Conservation (phyloP, 2,329 filamentous ascomycete genomes). For the Hypoxylon sp. region DNA sequence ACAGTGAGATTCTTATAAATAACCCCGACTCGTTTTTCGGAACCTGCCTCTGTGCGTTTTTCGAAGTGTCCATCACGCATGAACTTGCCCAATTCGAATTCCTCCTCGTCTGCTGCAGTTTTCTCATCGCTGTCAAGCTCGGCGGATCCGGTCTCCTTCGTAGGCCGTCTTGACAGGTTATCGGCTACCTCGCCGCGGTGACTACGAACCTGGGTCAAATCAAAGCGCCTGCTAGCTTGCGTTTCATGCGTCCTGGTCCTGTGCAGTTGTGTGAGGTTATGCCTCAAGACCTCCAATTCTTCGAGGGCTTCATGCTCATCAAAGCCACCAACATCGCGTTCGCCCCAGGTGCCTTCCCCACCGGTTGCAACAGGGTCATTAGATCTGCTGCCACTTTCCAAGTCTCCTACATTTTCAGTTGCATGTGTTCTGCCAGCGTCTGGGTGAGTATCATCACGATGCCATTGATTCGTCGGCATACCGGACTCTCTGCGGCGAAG, state of each 20-base stretch:
- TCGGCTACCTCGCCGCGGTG: slow-evolving; percentile 24
- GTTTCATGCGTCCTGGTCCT: slow-evolving; percentile 56
- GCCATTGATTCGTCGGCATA: slow-evolving; percentile 48
- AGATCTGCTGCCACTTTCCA: slow-evolving; percentile 31
- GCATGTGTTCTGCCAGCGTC: slow-evolving; percentile 33
- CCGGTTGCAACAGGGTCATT: slow-evolving; percentile 15
- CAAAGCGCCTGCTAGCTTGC: slow-evolving; percentile 48
- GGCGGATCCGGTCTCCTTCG: slow-evolving; percentile 51
- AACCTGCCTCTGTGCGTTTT: slow-evolving; percentile 75
- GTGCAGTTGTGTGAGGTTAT: slow-evolving; percentile 56
- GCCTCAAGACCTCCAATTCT: slow-evolving; percentile 56
- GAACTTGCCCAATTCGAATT: slow-evolving; percentile 79
- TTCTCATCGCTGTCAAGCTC: slow-evolving; percentile 55
- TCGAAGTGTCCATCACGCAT: slow-evolving; percentile 83
- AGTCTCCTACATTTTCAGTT: slow-evolving; percentile 8
- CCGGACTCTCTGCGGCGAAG: slow-evolving; percentile 55
- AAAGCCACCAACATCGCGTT: slow-evolving; percentile 56
- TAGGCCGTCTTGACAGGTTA: slow-evolving; percentile 31
- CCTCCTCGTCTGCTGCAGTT: slow-evolving; percentile 66
- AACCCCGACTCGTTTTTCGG: slow-evolving; percentile 83
- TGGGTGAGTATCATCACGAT: slow-evolving; percentile 46
- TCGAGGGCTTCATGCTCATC: slow-evolving; percentile 55
- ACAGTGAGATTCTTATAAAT: slow-evolving; percentile 83
- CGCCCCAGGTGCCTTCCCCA: slow-evolving; percentile 57
- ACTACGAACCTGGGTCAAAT: slow-evolving; percentile 31